These are phyloP conservation scores for Globisporangium sylvaticum DNA, from an alignment of 352 stramenopile species.

Conservation along the genomic window DNA sequence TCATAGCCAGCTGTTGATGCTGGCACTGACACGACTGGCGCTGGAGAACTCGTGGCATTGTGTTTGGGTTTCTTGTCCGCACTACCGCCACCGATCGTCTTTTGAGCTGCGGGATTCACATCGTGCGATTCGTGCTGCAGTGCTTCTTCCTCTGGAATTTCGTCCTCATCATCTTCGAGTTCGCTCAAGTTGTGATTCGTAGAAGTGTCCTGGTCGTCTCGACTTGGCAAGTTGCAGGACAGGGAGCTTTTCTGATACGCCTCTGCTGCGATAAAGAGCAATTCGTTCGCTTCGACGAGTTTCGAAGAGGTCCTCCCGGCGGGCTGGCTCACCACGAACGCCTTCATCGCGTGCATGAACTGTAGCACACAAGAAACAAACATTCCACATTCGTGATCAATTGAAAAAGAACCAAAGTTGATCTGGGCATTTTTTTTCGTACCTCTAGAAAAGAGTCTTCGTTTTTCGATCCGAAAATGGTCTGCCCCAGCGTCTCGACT, in stretches of 20 bases:
- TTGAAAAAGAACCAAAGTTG: not conserved
- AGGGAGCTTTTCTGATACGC: conserved; percentile 33
- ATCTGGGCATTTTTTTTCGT: not conserved
- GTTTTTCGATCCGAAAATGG: conserved; percentile 42
- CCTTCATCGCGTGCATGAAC: conserved; percentile 46
- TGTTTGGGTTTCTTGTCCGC: not conserved
- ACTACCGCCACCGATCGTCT: not conserved
- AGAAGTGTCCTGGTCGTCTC: not conserved
- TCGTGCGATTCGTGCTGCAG: not conserved
- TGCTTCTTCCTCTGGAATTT: not conserved
- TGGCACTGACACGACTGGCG: conserved; percentile 8
- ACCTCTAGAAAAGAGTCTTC: conserved; percentile 52
- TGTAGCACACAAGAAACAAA: conserved; percentile 6
- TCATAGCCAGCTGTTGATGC: conserved; percentile 9
- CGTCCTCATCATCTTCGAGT: not conserved
- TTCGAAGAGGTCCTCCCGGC: conserved; percentile 12
- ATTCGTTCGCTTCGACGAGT: conserved; percentile 40
- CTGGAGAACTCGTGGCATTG: conserved; percentile 14
- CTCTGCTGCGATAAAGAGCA: conserved; percentile 44
- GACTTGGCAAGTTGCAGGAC: not conserved
- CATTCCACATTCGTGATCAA: not conserved
- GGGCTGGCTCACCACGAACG: conserved; percentile 28
- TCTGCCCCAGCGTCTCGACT: conserved; percentile 34
- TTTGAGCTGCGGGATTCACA: not conserved
- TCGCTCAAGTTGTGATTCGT: not conserved